Base-by-base conservation (phyloP, 2,329 filamentous ascomycete species). In the Chrysosporium queenslandicum region DNA sequence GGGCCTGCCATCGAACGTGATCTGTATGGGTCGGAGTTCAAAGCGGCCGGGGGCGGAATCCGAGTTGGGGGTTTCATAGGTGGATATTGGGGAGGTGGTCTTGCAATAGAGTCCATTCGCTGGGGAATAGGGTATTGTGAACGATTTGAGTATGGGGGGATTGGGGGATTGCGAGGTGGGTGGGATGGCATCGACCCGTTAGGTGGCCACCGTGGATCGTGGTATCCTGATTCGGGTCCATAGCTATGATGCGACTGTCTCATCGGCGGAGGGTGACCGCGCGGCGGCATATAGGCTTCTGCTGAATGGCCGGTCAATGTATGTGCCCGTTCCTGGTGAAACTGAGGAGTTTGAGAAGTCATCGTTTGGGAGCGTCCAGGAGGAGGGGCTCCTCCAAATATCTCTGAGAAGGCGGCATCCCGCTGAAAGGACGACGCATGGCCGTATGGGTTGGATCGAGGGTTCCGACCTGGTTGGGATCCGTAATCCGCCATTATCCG, bases 381-480 rank as follows among this genome's bases (percentile, higher is more conserved):
- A 43, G 88, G 88, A 58, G 87, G 89, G 58, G 87, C 79, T 58
- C 82, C 83, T 61, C 91, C 92, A 68, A 97, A 98, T 66, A 97
- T 97, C 72, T 91, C 91, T 59, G 86, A 88, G 70, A 94, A 98
- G 59, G 91, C 92, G 60, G 88, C 87, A 80, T 98, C 90, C 72
- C 92, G 85, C 71, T 92, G 87, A 64, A 70, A 70, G 55, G 75
- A 72, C 37, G 77, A 72, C 49, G 76, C 68, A 64, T 75, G 73
- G 56, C 74, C 77, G 66, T 79, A 76, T 57, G 70, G 69, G 54
- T 66, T 66, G 56, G 74, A 68, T 66, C 78, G 72, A 69, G 80
- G 76, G 63, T 77, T 75, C 66, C 80, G 75, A 61, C 79, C 78
- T 66, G 80, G 77, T 64, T 82, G 80, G 59, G 76, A 68, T 65